These are phyloP conservation scores for Schoenoplectus triqueter DNA, from an alignment of 202 grass and related monocot species.

Conservation along the genomic window DNA sequence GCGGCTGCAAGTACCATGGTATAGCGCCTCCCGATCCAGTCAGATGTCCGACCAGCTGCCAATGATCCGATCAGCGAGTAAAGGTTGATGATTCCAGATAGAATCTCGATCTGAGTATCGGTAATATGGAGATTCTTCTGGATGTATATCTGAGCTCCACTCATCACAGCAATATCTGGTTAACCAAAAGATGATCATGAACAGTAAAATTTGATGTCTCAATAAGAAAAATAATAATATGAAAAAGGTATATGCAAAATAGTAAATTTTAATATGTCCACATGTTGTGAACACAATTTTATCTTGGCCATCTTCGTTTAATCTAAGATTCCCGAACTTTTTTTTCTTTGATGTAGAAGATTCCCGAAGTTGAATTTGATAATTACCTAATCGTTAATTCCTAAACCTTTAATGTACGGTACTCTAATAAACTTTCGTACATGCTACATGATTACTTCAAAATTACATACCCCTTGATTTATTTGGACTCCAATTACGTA, in stretches of 20 bases:
- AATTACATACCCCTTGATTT: neutral
- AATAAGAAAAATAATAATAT: neutral
- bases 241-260: neutral
- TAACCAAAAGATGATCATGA: neutral
- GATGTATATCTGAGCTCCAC: constrained; percentile 69
- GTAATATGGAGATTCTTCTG: constrained; percentile 65
- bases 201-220: neutral
- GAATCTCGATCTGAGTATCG: constrained; percentile 70
- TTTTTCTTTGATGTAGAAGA: no score
- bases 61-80: constrained; percentile 75
- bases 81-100: constrained; percentile 77
- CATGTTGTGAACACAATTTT: neutral
- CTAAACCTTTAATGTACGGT: neutral
- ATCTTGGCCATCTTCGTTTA: neutral
- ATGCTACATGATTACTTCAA: neutral
- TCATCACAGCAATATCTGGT: constrained; percentile 82
- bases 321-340: neutral
- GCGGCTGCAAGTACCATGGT: constrained; percentile 78
- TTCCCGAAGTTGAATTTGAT: neutral
- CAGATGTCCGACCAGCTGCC: constrained; percentile 78
- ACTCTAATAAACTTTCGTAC: neutral
- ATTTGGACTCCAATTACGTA: neutral
- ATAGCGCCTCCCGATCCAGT: constrained; percentile 81
- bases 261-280: neutral
- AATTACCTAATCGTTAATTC: neutral